Evolutionary conservation across 441 rosid genomes (phyloP), one percentile per base, ranked within the genome.

Genomic region (Raphanus hybrid): DNA sequence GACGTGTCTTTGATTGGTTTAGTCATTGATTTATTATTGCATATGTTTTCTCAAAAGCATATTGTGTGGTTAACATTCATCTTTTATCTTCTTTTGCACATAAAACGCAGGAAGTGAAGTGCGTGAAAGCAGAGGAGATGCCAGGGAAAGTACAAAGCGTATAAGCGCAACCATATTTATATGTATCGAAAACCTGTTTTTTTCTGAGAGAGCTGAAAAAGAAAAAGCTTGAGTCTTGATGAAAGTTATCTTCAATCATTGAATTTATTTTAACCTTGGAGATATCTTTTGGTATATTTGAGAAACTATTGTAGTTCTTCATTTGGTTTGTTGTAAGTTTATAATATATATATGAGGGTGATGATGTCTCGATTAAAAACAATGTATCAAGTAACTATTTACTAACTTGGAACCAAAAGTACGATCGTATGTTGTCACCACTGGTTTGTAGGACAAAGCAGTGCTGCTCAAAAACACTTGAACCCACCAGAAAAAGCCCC

Each of bases 131-230:
- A 18, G 68, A 72, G 43, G 83, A 80, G 52, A 80, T 67, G 78
- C 71, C 83, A 0, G 80, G 68, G 23, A 80, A 76, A 76, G 59
- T 67, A 29, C 75, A 76, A 54, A 75, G 80, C 45, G 74, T 76
- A 71, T 80, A 32, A 29, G 34, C 32, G 5, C 26, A 11, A 55
- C 60, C 27, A 39, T 34, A 20, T 23, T 14, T 15, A 8, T 11
- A 41, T 41, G 8, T 59, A 61, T 8, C 69, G 15, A 35, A 59
- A 71, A 71, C 18, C 52, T 70, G 71, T 29, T 29, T 39, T 63
- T 26, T 75, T 1, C 6, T 62, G 15, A 20, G 75, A 69, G 75
- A 64, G 45, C 57, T 29, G 11, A 23, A 41, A 3, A 3, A 23
- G 2, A 0, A 18, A 41, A 68, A 69, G 26, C 54, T 62, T 1